Base-by-base conservation (phyloP, 1,139 yeast species). In the Casaregolazyma suthepensis region DNA sequence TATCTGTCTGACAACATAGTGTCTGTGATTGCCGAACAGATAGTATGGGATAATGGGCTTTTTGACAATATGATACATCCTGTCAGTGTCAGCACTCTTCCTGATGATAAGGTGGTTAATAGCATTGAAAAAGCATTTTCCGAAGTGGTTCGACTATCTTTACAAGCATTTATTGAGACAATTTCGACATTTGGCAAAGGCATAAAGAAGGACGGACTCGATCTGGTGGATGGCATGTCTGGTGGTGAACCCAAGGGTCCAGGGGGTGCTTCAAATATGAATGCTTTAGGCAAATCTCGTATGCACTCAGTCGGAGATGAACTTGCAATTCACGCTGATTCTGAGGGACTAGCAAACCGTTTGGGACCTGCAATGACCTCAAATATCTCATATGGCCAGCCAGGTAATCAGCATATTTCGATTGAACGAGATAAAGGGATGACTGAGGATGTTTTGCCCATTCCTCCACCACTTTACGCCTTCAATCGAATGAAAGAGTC, bases 11-110 rank as follows among this genome's bases (percentile, higher is more conserved):
- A 43, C 15, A 43, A 20, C 7, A 29, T 22, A 13, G 10, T 49
- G 6, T 15, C 47, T 20, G 22, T 37, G 12, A 43, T 49, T 13
- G 35, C 45, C 1, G 74, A 72, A 44, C 79, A 76, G 50, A 61
- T 77, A 17, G 74, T 76, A 0, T 77, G 77, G 73, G 79, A 77
- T 60, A 69, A 69, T 56, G 68, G 68, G 1, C 38, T 56, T 40
- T 45, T 59, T 12, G 22, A 48, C 12, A 52, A 54, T 2, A 43
- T 59, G 19, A 37, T 56, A 2, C 58, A 60, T 2, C 46, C 47
- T 4, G 45, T 37, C 4, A 47, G 42, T 3, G 31, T 31, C 20
- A 38, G 52, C 12, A 50, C 50, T 23, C 46, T 51, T 6, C 63
- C 63, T 1, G 61, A 59, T 48, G 45, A 53, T 2, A 20, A 61